phyloP scores from a whole-genome alignment of 2,329 filamentous ascomycete genomes.

The Clarireedia monteithiana region DNA sequence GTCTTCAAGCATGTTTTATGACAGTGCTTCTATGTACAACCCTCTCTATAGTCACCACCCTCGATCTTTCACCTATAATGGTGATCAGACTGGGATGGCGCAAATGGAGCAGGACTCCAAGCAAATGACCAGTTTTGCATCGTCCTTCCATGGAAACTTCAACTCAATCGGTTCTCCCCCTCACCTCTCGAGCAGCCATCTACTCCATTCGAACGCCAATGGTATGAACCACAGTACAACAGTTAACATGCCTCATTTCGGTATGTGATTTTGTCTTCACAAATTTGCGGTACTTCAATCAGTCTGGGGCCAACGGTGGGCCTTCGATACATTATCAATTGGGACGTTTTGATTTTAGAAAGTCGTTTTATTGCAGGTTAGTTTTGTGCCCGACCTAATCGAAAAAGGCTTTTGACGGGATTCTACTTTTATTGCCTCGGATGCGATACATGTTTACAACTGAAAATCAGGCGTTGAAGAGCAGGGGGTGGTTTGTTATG shows the following conservation, averaged over 20 bases:
- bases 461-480: constrained; percentile 3
- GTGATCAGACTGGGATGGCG: constrained; percentile 2
- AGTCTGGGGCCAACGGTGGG: neutral
- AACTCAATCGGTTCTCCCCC: constrained; percentile 11
- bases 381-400: neutral
- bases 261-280: constrained; percentile 11
- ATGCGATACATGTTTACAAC: neutral
- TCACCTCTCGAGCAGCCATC: neutral
- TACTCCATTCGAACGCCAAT: constrained; percentile 6
- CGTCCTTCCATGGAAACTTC: constrained; percentile 15
- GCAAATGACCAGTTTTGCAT: constrained; percentile 3
- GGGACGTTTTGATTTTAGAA: constrained; percentile 1
- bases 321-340: neutral
- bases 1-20: constrained; percentile 22
- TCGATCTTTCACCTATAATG: constrained; percentile 15
- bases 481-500: neutral
- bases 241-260: constrained; percentile 12
- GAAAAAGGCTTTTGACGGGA: neutral
- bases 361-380: constrained; percentile 3
- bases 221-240: neutral
- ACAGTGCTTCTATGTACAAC: constrained; percentile 18
- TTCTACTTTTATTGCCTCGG: constrained; percentile 3
- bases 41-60: constrained; percentile 25
- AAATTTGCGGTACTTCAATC: neutral
- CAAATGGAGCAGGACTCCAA: neutral